Evolutionary conservation across 345 rosid genomes (phyloP).

Genomic region (Rhodamnia argentea): DNA sequence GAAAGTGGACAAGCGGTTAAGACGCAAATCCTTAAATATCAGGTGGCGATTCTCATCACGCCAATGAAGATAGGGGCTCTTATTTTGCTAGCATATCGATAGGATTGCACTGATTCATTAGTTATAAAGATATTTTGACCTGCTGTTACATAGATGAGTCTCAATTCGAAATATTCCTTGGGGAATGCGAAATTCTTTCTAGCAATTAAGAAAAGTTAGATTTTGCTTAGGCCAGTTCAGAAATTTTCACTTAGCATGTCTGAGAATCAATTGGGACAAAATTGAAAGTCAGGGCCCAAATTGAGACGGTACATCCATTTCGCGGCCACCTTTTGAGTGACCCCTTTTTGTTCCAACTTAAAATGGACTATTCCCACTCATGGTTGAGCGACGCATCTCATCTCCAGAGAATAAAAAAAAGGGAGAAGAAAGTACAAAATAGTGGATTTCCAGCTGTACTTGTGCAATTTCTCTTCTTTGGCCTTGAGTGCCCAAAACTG

Average conservation of each 20-base stretch:
- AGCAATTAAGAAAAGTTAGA: neutral
- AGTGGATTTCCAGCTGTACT: neutral
- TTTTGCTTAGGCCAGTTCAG: neutral
- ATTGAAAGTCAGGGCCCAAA: neutral
- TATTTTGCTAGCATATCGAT: accelerated
- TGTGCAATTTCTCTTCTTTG: neutral
- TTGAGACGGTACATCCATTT: neutral
- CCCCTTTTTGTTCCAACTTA: neutral
- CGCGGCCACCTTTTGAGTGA: neutral
- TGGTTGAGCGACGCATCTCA: neutral
- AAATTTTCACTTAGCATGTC: neutral
- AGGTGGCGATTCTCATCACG: accelerated
- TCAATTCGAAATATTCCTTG: neutral
- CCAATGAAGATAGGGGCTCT: accelerated
- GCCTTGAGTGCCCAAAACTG: neutral
- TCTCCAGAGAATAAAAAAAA: neutral
- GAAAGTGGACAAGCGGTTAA: neutral
- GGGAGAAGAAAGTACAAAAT: neutral
- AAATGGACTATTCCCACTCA: neutral
- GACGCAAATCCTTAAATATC: neutral
- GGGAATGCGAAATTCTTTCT: neutral
- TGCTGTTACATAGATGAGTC: neutral
- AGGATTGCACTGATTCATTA: neutral
- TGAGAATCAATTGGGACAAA: neutral
- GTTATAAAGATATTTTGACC: accelerated